Evolutionary conservation across 192 early-diverging fungal species (phyloP).

Genomic region (Podila clonocystis): DNA sequence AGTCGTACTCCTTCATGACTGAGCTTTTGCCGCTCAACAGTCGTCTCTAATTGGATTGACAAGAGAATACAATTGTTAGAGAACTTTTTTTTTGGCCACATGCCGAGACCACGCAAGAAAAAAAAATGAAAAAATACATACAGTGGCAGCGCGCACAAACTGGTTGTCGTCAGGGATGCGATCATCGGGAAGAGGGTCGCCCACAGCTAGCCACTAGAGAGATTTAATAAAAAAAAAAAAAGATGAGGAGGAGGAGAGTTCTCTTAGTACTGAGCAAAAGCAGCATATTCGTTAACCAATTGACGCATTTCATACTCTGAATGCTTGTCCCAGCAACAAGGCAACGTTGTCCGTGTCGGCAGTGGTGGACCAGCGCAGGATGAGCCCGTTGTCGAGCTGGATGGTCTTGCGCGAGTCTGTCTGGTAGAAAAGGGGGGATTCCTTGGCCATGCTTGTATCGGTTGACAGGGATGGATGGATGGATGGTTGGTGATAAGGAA

Average conservation of each 20-base stretch:
- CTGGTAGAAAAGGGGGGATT: neutral
- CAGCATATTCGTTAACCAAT: neutral
- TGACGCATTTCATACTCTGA: constrained; percentile 14
- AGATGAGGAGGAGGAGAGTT: neutral
- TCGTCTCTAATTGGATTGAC: constrained; percentile 11
- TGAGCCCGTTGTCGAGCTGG: constrained; percentile 25
- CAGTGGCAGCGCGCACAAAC: constrained; percentile 5
- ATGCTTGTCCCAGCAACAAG: constrained; percentile 12
- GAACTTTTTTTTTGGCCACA: neutral
- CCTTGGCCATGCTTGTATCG: neutral
- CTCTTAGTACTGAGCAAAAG: neutral
- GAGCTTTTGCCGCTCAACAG: constrained; percentile 20
- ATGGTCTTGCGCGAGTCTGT: constrained; percentile 21
- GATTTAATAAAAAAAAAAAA: too few relatives aligned
- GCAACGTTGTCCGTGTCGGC: constrained; percentile 26
- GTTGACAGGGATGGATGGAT: neutral
- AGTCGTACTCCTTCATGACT: constrained; percentile 25
- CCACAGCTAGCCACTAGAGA: constrained; percentile 23
- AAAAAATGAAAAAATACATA: neutral
- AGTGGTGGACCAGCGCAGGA: constrained; percentile 46
- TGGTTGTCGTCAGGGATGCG: constrained; percentile 17
- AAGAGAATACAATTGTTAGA: neutral
- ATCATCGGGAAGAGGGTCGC: constrained; percentile 15
- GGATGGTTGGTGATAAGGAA: too few relatives aligned
- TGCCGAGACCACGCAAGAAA: neutral